These are phyloP conservation scores for Pleurotus pulmonarius DNA, from an alignment of 768 basidiomycete genomes.

Conservation along the genomic window DNA sequence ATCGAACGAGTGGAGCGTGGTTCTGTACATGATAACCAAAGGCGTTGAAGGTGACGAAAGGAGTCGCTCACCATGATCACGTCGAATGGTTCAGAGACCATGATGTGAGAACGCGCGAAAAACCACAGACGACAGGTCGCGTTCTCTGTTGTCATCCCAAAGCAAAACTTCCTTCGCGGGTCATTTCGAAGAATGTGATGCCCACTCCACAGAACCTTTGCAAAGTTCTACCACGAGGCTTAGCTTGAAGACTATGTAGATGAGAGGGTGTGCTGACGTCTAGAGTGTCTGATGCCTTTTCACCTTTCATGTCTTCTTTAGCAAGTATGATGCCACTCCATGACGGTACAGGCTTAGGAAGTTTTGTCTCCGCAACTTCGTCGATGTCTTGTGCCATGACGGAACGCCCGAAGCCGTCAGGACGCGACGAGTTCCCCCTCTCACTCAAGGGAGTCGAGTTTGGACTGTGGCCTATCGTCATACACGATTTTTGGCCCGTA, in stretches of 20 bases:
- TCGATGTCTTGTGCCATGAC: neutral
- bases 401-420: neutral
- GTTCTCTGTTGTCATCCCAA: constrained; percentile 25
- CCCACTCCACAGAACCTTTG: constrained; percentile 22
- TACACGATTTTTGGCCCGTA: neutral
- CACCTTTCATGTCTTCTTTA: neutral
- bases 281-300: neutral
- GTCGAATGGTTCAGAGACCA: constrained; percentile 13
- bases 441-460: neutral
- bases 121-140: constrained; percentile 23
- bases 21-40: neutral
- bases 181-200: constrained; percentile 24
- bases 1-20: neutral
- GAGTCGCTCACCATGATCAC: neutral
- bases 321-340: neutral
- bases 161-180: constrained; percentile 17
- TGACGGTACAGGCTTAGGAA: neutral
- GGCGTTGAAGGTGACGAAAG: neutral
- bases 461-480: neutral
- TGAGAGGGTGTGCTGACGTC: neutral
- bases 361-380: neutral
- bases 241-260: neutral
- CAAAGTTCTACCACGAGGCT: constrained; percentile 4
- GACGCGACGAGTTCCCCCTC: neutral
- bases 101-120: constrained; percentile 15